These are phyloP conservation scores for Boletus insuetus DNA, from an alignment of 768 basidiomycete species.

Conservation along the genomic window DNA sequence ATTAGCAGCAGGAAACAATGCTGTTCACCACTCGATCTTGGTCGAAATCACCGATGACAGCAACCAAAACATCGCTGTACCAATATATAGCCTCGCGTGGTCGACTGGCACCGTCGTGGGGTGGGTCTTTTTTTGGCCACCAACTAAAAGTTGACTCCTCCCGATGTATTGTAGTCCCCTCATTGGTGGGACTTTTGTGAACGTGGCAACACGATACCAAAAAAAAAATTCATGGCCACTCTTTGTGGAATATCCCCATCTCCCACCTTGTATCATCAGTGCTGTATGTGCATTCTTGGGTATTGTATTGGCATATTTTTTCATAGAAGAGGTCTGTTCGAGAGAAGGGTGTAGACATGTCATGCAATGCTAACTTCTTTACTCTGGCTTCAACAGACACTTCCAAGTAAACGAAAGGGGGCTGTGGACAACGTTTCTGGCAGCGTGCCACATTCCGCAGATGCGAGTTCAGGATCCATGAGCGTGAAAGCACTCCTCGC, in stretches of 20 bases:
- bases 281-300: slow-evolving; percentile 2
- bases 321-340: slow-evolving; percentile 7
- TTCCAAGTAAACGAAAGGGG: too few species aligned
- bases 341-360: too few species aligned
- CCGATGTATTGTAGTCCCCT: too few species aligned
- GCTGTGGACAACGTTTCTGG: too few species aligned
- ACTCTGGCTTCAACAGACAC: too few species aligned
- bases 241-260: slow-evolving; percentile 9
- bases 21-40: slow-evolving; percentile 59
- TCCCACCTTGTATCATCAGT: slow-evolving; percentile 1
- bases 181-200: neutral
- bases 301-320: neutral
- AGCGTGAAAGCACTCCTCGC: slow-evolving; percentile 38
- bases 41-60: slow-evolving; percentile 61
- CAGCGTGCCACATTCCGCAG: too few species aligned
- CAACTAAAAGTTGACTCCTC: too few species aligned
- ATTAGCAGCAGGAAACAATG: slow-evolving; percentile 57
- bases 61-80: slow-evolving; percentile 57
- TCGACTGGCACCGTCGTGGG: slow-evolving; percentile 1
- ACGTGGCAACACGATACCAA: slow-evolving; percentile 7
- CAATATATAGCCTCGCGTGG: slow-evolving; percentile 55
- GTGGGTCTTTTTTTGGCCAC: neutral
- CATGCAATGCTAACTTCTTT: too few species aligned
- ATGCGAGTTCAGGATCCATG: neutral
- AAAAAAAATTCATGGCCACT: slow-evolving; percentile 3